A percentile compares a stretch with the other conserved stretches of the same genome.
These are phyloP conservation scores for Linum lewisii DNA, from an alignment of 345 rosid genomes.

Conservation along the genomic window DNA sequence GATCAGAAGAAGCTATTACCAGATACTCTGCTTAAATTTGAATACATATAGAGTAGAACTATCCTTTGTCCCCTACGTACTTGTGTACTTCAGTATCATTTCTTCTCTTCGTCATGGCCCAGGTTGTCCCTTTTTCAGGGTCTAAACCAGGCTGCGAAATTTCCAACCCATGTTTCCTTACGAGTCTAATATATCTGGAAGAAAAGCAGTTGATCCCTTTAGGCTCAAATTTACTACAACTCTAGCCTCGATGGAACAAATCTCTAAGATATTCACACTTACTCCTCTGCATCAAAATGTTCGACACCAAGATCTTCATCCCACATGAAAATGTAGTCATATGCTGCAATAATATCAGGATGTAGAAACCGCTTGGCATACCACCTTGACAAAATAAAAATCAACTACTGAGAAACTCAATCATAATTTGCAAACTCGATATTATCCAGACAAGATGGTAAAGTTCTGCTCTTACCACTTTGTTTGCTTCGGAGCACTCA, in stretches of 20 bases:
- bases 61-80: constrained; percentile 31
- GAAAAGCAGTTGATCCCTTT: not conserved
- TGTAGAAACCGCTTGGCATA: constrained; percentile 93
- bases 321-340: constrained; percentile 90
- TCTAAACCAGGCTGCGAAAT: constrained; percentile 96
- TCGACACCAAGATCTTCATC: constrained; percentile 96
- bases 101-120: constrained; percentile 95
- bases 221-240: constrained; percentile 6
- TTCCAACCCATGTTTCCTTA: constrained; percentile 73
- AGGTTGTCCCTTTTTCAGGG: constrained; percentile 62
- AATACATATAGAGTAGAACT: not conserved
- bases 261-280: constrained; percentile 18
- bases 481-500: constrained; percentile 72
- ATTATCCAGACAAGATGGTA: not conserved
- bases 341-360: constrained; percentile 76
- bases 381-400: constrained; percentile 50
- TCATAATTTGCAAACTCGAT: not conserved
- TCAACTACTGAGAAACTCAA: constrained; percentile 8
- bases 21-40: not conserved
- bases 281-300: constrained; percentile 78
- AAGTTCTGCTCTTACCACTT: constrained; percentile 51
- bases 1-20: too few relatives aligned
- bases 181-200: constrained; percentile 64
- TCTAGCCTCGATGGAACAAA: not conserved
- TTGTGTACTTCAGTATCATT: constrained; percentile 76